phyloP scores from a whole-genome alignment of 305 asterid genomes.

The Fraxinus ornus region DNA sequence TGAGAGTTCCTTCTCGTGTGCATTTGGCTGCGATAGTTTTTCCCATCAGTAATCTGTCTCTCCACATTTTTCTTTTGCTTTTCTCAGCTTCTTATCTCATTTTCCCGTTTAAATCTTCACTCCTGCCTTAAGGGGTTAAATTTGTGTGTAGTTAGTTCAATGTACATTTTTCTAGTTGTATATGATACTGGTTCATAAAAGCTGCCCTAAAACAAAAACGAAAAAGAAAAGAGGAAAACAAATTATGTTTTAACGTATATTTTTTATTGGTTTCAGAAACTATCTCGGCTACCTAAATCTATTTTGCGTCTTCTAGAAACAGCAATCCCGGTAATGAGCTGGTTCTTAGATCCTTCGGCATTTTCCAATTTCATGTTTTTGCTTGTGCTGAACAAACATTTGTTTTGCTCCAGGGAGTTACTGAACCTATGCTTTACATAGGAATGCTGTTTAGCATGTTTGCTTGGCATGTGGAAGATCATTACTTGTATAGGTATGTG shows the following conservation, averaged over 20 bases:
- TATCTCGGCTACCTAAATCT: conserved; percentile 80
- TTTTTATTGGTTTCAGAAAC: conserved; percentile 54
- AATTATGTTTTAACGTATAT: conserved; percentile 1
- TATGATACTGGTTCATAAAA: not conserved
- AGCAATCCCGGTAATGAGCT: conserved; percentile 69
- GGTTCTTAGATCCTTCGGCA: conserved; percentile 13
- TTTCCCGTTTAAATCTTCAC: not conserved
- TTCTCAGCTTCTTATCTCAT: not conserved
- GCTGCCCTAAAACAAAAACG: not conserved
- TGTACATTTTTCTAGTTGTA: not conserved
- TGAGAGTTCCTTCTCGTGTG: conserved; percentile 1
- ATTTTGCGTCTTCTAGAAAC: conserved; percentile 82
- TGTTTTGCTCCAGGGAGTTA: conserved; percentile 38
- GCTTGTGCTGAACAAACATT: not conserved
- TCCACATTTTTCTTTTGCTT: conserved; percentile 11
- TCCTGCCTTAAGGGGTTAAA: not conserved
- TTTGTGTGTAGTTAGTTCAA: not conserved
- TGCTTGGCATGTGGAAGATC: conserved; percentile 99
- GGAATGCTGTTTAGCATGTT: conserved; percentile 71
- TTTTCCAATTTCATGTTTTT: not conserved
- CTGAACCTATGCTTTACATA: conserved; percentile 58
- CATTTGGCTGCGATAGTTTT: conserved; percentile 1
- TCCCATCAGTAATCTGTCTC: not conserved
- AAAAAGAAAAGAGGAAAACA: not conserved
- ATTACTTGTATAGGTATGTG: conserved; percentile 85